Evolutionary conservation across 2,329 filamentous ascomycete species (phyloP), one percentile per base, ranked within the genome.

Genomic region (Epichloe glyceriae): DNA sequence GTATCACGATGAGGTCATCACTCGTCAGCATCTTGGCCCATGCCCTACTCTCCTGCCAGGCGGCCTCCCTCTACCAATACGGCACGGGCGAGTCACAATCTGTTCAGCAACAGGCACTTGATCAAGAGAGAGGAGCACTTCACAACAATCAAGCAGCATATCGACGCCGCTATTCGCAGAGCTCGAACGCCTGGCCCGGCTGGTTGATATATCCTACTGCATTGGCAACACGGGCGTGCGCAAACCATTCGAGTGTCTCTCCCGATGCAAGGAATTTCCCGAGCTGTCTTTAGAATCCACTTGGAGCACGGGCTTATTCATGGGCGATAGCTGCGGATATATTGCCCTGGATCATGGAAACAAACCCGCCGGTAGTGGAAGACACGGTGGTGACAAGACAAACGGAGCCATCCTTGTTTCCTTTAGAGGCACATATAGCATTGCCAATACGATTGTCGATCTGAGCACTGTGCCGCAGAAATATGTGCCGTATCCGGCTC

Each of bases 181-280:
- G 17, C 80, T 98, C 14, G 89, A 96, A 67, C 86, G 95, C 61
- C 74, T 91, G 50, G 81, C 91, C n/a, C 83, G 90, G 50, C 78
- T 97, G 26, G 91, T 96, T 55, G 93, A 98, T 65, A 93, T 97
- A 53, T 75, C 88, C 46, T 97, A 97, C 69, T 98, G 93, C 66
- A 86, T 97, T 52, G 89, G 90, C 54, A 83, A 78, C 5, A 84
- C 86, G 0, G 93, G 91, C 39, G 83, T 98, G 54, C 74, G 76
- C 47, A 82, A 83, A 57, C 93, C 93, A 0, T 98, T 98, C 65
- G 70, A 76, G 34, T 98, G 93, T 67, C 78, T 83, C 14, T 93
- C 86, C 53, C 85, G 87, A 57, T 98, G 93, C 69, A 72, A 73
- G 38, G 88, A 96, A 52, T 96, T 97, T 55, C 80, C 86, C 1